Percentiles rank a stretch among this genome's conserved stretches.
Conservation (phyloP, 345 rosid genomes). For the Sisymbrium irio region DNA sequence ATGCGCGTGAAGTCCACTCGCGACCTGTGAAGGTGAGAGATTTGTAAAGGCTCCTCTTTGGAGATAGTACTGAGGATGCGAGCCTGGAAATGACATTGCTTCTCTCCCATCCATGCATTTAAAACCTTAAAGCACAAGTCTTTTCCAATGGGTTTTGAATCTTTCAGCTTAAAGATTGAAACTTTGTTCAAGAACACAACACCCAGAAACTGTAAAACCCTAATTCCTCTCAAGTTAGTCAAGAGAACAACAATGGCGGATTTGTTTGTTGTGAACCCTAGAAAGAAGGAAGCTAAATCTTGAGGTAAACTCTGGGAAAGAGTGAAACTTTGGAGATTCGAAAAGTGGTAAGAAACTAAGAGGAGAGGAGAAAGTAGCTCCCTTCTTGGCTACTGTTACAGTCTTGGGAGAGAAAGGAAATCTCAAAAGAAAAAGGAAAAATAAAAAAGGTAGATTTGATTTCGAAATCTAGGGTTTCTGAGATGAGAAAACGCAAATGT, state of each 20-base stretch:
- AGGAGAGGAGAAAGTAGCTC: slow-evolving; percentile 10
- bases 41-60: slow-evolving; percentile 69
- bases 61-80: slow-evolving; percentile 73
- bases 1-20: slow-evolving; percentile 48
- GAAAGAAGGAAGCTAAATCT: slow-evolving; percentile 1
- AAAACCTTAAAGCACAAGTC: slow-evolving; percentile 38
- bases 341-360: slow-evolving; percentile 5
- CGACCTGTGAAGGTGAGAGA: slow-evolving; percentile 51
- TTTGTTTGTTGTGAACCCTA: slow-evolving; percentile 30
- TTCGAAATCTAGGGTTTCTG: slow-evolving; percentile 50
- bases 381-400: slow-evolving; percentile 1
- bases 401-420: not conserved
- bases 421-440: not conserved
- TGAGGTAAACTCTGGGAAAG: slow-evolving; percentile 5
- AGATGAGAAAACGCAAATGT: slow-evolving; percentile 33
- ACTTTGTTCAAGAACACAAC: slow-evolving; percentile 2
- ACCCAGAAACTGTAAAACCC: slow-evolving; percentile 22
- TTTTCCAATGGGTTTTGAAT: not conserved
- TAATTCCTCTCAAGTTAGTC: slow-evolving; percentile 8
- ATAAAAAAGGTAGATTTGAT: slow-evolving; percentile 51
- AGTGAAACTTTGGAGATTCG: slow-evolving; percentile 11
- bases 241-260: slow-evolving; percentile 30
- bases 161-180: not conserved
- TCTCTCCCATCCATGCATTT: slow-evolving; percentile 99
- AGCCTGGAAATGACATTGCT: slow-evolving; percentile 81